Percentiles rank a stretch among this genome's conserved stretches.
Conservation (phyloP, 441 rosid species). For the Erodium chrysanthum region DNA sequence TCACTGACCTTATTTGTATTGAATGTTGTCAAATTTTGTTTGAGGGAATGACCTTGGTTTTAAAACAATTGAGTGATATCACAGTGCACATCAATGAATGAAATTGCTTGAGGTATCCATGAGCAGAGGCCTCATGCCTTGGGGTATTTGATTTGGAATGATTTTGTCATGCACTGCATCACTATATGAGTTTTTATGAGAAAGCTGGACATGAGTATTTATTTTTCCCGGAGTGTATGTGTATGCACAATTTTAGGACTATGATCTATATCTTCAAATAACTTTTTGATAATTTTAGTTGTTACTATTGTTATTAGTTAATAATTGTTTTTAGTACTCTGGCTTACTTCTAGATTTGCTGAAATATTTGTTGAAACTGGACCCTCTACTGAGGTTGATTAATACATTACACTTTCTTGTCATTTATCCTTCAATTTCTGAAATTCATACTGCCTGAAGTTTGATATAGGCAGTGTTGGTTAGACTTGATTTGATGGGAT, state of each 20-base stretch:
- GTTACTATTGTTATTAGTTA: not conserved
- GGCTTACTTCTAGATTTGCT: not conserved
- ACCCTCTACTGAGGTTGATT: no score
- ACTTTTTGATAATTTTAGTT: not conserved
- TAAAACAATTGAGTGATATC: not conserved
- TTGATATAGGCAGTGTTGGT: no score
- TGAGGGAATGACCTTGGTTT: not conserved
- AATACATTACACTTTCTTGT: no score
- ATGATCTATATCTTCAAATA: not conserved
- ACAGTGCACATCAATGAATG: not conserved
- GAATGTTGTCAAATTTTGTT: not conserved
- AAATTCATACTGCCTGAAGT: no score
- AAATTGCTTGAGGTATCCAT: not conserved
- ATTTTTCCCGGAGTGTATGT: not conserved
- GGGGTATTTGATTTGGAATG: not conserved
- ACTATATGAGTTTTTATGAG: not conserved
- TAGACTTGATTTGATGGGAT: not conserved
- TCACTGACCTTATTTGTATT: not conserved
- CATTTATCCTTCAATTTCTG: no score
- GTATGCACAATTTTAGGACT: not conserved
- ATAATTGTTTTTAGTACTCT: not conserved
- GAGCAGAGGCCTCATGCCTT: slow-evolving; percentile 2
- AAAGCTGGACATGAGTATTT: not conserved
- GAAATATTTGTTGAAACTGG: not conserved
- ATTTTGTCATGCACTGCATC: not conserved